Evolutionary conservation across 768 basidiomycete species (phyloP), one percentile per base, ranked within the genome.

Genomic region (Butyriboletus loyo): DNA sequence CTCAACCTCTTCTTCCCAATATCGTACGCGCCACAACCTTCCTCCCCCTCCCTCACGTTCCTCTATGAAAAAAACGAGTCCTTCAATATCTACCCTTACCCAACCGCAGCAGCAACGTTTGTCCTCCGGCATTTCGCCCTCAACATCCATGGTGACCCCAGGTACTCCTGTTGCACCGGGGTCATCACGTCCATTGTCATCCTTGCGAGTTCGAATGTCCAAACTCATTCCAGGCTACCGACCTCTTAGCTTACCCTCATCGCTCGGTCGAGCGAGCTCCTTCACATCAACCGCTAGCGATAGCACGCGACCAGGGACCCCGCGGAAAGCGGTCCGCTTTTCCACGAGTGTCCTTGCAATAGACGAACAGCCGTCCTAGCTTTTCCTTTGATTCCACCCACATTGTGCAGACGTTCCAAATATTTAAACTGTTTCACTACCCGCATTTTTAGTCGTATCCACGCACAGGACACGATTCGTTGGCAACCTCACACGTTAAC

Each of bases 301-400:
- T 43, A 68, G 66, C 24, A 67, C 68, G 2, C 73, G 77, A 56
- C 70, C 75, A 5, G 63, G 69, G 17, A 80, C 75, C 0, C 79
- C 75, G 17, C 80, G 78, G 56, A 86, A 86, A 63, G 80, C 78
- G 2, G 84, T 86, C 34, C 77, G 84, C 43, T 86, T 86, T 66
- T 79, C 80, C n/a, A 71, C 75, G 24, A 73, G 76, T 55, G 69
- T 73, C 45, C 66, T 67, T 42, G 72, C 61, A 31, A 57, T 65
- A 42, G 59, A 64, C 50, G 50, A 67, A 38, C 60, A 41, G 30
- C 37, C 53, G 13, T 50, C 55, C n/a, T 64, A 62, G 53, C 41
- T 24, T n/a, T 53, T 39, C 40, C 27, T 34, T 38, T 42, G 37
- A 21, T 36, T 36, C 43, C 41, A 22, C 49, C 42, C 49, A 48